Evolutionary conservation across 371 early-diverging fungal species (phyloP).

Genomic region (Circinella minor): DNA sequence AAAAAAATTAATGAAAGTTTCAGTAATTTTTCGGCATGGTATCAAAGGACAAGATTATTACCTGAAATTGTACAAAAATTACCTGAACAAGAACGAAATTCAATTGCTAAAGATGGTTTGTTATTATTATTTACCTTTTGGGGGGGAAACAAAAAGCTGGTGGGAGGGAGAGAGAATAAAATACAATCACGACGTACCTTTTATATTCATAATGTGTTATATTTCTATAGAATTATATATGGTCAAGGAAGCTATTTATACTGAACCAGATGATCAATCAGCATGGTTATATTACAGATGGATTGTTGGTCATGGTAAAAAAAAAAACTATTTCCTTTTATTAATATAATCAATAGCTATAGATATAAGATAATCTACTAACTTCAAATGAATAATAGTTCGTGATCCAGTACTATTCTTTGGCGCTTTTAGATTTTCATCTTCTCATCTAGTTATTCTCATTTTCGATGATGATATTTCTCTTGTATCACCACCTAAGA

Average conservation of each 20-base stretch:
- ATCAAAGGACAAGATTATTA: constrained; percentile 85
- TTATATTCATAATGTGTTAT: background rate
- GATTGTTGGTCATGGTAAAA: constrained; percentile 73
- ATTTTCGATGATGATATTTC: constrained; percentile 33
- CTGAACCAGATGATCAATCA: constrained; percentile 96
- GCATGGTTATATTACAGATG: constrained; percentile 96
- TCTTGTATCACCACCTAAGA: constrained; percentile 16
- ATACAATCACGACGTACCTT: too few species aligned
- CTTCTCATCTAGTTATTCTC: constrained; percentile 16
- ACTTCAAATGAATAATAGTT: constrained; percentile 5
- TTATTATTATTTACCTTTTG: background rate
- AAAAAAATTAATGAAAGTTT: constrained; percentile 88
- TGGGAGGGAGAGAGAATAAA: too few species aligned
- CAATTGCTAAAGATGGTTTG: constrained; percentile 33
- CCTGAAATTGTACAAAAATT: constrained; percentile 58
- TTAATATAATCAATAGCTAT: too few species aligned
- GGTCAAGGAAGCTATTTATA: constrained; percentile 88
- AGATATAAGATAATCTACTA: too few species aligned
- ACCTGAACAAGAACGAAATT: constrained; percentile 45
- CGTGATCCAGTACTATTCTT: constrained; percentile 23
- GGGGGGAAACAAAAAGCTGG: background rate
- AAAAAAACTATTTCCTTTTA: background rate
- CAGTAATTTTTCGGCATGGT: constrained; percentile 98
- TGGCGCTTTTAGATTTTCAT: constrained; percentile 29
- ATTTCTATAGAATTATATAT: constrained; percentile 73